Evolutionary conservation across 306 rosid genomes (phyloP).

Genomic region (Vigna radiata): DNA sequence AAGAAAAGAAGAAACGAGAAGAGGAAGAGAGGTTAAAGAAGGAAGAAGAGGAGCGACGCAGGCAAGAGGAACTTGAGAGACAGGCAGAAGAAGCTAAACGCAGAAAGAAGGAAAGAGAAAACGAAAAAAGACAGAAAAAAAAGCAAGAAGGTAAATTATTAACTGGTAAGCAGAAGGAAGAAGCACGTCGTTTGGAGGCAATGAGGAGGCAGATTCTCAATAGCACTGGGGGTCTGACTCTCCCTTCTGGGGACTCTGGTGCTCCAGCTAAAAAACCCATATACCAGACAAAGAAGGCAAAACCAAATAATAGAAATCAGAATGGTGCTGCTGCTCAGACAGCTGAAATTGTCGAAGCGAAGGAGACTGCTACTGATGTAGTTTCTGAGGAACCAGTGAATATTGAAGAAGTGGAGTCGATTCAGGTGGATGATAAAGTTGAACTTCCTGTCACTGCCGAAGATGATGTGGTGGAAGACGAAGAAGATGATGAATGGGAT

Average conservation of each 20-base stretch:
- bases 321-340: conserved; percentile 64
- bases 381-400: conserved; percentile 58
- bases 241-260: conserved; percentile 59
- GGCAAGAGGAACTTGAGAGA: conserved; percentile 82
- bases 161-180: conserved; percentile 87
- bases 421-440: conserved; percentile 58
- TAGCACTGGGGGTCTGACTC: conserved; percentile 57
- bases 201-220: conserved; percentile 82
- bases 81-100: conserved; percentile 88
- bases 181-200: conserved; percentile 75
- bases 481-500: conserved; percentile 92
- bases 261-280: conserved; percentile 75
- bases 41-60: conserved; percentile 85
- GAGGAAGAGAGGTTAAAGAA: conserved; percentile 87
- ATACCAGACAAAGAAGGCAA: conserved; percentile 80
- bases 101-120: conserved; percentile 85
- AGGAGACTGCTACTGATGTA: conserved; percentile 55
- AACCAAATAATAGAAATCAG: conserved; percentile 57
- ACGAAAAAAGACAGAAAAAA: conserved; percentile 71
- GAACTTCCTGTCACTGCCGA: conserved; percentile 64
- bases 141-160: conserved; percentile 78
- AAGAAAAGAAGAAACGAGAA: conserved; percentile 80
- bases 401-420: conserved; percentile 65
- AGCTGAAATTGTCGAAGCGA: conserved; percentile 61
- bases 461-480: conserved; percentile 70